Conservation (phyloP, 306 rosid species). For the Abrus pulchellus region DNA sequence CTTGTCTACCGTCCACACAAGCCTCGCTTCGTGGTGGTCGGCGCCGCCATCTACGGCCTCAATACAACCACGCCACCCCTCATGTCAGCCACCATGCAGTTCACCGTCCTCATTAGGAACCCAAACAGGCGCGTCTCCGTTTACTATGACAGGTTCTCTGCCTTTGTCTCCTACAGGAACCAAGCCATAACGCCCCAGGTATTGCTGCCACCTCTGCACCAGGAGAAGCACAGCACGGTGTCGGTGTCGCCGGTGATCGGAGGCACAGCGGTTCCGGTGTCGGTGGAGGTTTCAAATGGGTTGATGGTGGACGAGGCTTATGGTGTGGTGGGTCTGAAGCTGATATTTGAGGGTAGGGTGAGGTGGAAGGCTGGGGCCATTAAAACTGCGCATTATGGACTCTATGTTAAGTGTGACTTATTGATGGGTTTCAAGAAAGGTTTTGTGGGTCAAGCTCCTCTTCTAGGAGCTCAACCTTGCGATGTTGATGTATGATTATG, state of each 20-base stretch:
- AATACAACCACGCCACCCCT: slow-evolving; percentile 63
- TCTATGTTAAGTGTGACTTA: slow-evolving; percentile 72
- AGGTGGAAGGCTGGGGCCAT: slow-evolving; percentile 81
- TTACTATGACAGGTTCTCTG: slow-evolving; percentile 68
- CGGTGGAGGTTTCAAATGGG: slow-evolving; percentile 68
- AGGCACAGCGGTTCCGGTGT: slow-evolving; percentile 70
- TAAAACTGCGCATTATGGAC: slow-evolving; percentile 60
- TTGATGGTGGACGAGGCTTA: slow-evolving; percentile 64
- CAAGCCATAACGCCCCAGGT: slow-evolving; percentile 77
- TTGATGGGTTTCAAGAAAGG: slow-evolving; percentile 78
- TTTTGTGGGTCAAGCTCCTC: slow-evolving; percentile 76
- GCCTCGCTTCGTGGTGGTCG: slow-evolving; percentile 74
- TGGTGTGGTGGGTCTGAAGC: slow-evolving; percentile 72
- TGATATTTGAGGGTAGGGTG: slow-evolving; percentile 71
- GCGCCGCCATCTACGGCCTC: slow-evolving; percentile 72
- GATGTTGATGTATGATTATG: slow-evolving; percentile 64
- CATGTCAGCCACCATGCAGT: slow-evolving; percentile 75
- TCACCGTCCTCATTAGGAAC: slow-evolving; percentile 77
- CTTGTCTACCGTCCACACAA: slow-evolving; percentile 83
- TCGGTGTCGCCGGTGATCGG: slow-evolving; percentile 77
- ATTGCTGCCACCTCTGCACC: slow-evolving; percentile 68
- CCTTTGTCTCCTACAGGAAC: slow-evolving; percentile 67
- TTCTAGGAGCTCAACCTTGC: slow-evolving; percentile 71
- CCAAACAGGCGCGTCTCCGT: slow-evolving; percentile 78
- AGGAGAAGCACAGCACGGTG: slow-evolving; percentile 58